Base-by-base conservation (phyloP, 2,329 filamentous ascomycete species). In the Penicillium sp. region DNA sequence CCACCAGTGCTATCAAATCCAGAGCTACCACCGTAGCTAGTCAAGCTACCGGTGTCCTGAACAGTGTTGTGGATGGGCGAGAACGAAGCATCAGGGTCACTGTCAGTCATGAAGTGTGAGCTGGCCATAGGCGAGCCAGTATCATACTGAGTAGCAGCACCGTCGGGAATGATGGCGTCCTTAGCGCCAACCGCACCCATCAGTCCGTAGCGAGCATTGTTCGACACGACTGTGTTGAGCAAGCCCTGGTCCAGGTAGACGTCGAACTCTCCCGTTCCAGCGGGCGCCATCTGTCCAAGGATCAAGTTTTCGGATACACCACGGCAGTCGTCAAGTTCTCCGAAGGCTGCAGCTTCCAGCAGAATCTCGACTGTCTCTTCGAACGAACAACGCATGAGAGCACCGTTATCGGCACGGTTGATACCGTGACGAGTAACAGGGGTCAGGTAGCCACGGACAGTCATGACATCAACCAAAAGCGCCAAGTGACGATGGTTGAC, bases 261-360 rank as follows among this genome's bases (percentile, higher is more conserved):
- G 61, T 99, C 92, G 67, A 99, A 93, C 75, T 96, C 92, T 60
- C 94, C 94, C 54, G 95, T 99, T 59, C 94, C 94, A 83, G 96
- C 93, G 29, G 95, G 94, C 5, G 95, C 94, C 77, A 97, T 85
- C 78, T 99, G 94, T 59, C 94, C 94, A 59, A 99, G 85, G 85
- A 99, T 99, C 71, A 99, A 88, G 78, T 99, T 99, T 78, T 99
- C 94, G 14, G 94, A 97, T 47, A 99, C 93, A 82, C 94, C 94
- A 57, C 92, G 90, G 79, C 95, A 99, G 75, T 99, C 94, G 70
- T 99, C 94, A 31, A 99, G 83, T 75, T 99, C 94, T 71, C 94
- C 94, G 47, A 91, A 91, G 14, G 92, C 91, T 22, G 94, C 94
- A 57, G 94, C 95, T 71, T 99, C 94, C 18, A 99, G 86, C 49